Evolutionary conservation across 1,284 basidiomycete species (phyloP), one percentile per base, ranked within the genome.

Genomic region (Gymnopus androsaceus): DNA sequence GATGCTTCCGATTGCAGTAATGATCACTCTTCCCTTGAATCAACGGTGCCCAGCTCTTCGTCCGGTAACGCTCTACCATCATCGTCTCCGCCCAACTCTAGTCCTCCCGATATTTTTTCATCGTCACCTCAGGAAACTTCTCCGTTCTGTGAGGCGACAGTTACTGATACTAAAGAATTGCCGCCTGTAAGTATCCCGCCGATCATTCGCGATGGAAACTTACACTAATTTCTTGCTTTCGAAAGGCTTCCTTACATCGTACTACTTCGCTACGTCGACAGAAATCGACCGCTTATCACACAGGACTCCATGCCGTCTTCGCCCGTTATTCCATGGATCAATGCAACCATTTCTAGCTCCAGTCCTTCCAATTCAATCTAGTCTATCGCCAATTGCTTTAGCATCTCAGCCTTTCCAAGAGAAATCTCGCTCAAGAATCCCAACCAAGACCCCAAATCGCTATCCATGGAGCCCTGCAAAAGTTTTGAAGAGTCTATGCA

Each of bases 31-130:
- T 42, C 48, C 15, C 5, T 30, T n/a, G n/a, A 38, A 28, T 19
- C 11, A 6, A 17, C 31, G 5, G n/a, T 45, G 21, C 41, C 44
- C 34, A 48, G 36, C 31, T 59, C 58, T 25, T 30, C 44, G 17
- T 27, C 49, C 11, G 40, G 61, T 23, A 21, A 3, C 19, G 17
- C 31, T 11, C n/a, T 37, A 15, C 55, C 63, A 0, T 71, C 72
- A 30, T 76, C 76, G 37, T 74, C 76, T 2, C 75, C 75, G 17
- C 77, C 75, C 27, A 77, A 73, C 48, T 85, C 82, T 2, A 83
- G 80, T 57, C 81, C 80, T 19, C 63, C 64, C 3, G 64, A 63
- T 12, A 30, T 79, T 17, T 79, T 82, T 58, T 75, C 77, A 31
- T 82, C 81, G 15, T 78, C 80, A 3, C 73, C 76, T n/a, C 62